Percentiles rank a stretch among this genome's conserved stretches.
Evolutionary conservation across 1,139 yeast genomes (phyloP).

Genomic region (Taphrina betulina): DNA sequence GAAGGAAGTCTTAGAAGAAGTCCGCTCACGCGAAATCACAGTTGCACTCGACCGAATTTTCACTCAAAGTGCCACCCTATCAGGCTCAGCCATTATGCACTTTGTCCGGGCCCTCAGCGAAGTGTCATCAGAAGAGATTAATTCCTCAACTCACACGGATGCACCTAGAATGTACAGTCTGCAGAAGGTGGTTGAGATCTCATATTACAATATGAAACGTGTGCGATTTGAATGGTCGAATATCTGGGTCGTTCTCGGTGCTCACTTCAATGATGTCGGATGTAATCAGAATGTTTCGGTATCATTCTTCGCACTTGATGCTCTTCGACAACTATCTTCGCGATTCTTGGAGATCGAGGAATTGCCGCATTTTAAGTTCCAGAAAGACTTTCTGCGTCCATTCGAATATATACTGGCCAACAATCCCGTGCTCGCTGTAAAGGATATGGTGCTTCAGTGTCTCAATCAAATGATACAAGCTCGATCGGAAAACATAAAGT

Average conservation of each 20-base stretch:
- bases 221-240: conserved; percentile 96
- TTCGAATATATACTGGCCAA: conserved; percentile 75
- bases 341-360: conserved; percentile 92
- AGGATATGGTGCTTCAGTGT: conserved; percentile 85
- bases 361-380: conserved; percentile 91
- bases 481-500: conserved; percentile 69
- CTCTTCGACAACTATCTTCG: conserved; percentile 87
- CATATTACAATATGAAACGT: conserved; percentile 95
- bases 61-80: conserved; percentile 73
- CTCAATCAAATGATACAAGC: conserved; percentile 80
- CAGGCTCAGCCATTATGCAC: conserved; percentile 79
- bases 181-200: conserved; percentile 94
- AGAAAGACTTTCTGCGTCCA: conserved; percentile 88
- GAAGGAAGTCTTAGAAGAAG: conserved; percentile 58
- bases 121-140: conserved; percentile 88
- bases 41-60: conserved; percentile 85
- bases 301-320: conserved; percentile 88
- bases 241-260: conserved; percentile 91
- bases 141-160: conserved; percentile 74
- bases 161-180: conserved; percentile 89
- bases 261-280: conserved; percentile 79
- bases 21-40: conserved; percentile 72
- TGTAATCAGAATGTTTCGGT: conserved; percentile 73
- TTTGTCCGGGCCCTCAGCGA: conserved; percentile 84
- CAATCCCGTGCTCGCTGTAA: conserved; percentile 68